A percentile compares a stretch with the other conserved stretches of the same genome.
These are phyloP conservation scores for Colletotrichum euphorbiae DNA, from an alignment of 2,329 filamentous ascomycete species.

Conservation along the genomic window DNA sequence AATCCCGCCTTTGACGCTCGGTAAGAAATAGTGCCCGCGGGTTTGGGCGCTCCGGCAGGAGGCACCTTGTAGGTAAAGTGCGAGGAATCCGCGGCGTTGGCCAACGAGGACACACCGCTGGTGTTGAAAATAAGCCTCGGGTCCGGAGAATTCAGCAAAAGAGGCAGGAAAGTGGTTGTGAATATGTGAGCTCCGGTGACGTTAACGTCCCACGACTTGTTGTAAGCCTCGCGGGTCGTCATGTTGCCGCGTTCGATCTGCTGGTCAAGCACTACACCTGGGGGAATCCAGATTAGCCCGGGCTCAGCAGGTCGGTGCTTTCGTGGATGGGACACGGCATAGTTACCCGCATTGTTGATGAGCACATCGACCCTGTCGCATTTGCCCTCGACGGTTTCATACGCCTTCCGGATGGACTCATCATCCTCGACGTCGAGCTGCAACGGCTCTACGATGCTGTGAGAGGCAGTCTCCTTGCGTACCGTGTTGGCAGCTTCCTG, in stretches of 20 bases:
- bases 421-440: slow-evolving; percentile 42
- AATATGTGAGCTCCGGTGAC: slow-evolving; percentile 57
- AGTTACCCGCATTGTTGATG: slow-evolving; percentile 50
- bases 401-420: slow-evolving; percentile 40
- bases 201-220: slow-evolving; percentile 62
- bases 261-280: slow-evolving; percentile 30
- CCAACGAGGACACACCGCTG: slow-evolving; percentile 53
- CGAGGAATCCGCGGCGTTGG: slow-evolving; percentile 43
- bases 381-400: slow-evolving; percentile 32
- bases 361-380: slow-evolving; percentile 42
- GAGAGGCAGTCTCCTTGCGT: background rate
- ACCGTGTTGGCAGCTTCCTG: slow-evolving; percentile 38
- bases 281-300: too few species aligned
- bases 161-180: slow-evolving; percentile 51
- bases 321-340: background rate
- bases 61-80: slow-evolving; percentile 51
- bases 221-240: slow-evolving; percentile 53
- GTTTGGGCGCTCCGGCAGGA: slow-evolving; percentile 58
- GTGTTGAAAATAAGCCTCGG: slow-evolving; percentile 62
- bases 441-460: slow-evolving; percentile 19
- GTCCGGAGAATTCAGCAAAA: slow-evolving; percentile 50
- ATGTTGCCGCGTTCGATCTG: slow-evolving; percentile 22
- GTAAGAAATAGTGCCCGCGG: too few species aligned
- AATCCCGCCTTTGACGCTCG: too few species aligned
- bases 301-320: too few species aligned